Evolutionary conservation across 176 grass and related monocot genomes (phyloP).

Genomic region (Zoysia pacifica): DNA sequence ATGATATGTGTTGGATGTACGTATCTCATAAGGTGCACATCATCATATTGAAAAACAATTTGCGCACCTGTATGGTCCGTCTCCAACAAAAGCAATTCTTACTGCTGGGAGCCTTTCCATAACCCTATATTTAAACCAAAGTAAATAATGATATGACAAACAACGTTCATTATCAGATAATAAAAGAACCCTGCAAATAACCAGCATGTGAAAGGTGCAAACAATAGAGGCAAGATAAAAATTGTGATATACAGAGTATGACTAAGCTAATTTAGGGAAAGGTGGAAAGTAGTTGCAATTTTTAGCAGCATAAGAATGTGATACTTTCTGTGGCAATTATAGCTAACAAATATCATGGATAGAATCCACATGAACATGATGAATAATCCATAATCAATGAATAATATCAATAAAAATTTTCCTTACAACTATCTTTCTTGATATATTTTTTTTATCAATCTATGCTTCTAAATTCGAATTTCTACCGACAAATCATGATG

Average conservation of each 20-base stretch:
- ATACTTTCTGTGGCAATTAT: conserved; percentile 16
- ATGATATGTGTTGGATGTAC: conserved; percentile 15
- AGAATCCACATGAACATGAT: neutral
- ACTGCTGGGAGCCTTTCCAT: conserved; percentile 84
- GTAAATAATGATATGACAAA: conserved; percentile 24
- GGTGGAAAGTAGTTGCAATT: conserved; percentile 8
- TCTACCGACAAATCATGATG: neutral
- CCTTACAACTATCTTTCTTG: conserved; percentile 23
- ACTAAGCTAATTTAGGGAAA: conserved; percentile 18
- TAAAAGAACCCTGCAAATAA: neutral
- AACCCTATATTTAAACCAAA: conserved; percentile 57
- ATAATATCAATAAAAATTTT: neutral
- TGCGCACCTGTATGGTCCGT: conserved; percentile 79
- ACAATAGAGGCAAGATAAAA: conserved; percentile 6
- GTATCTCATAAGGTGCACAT: neutral
- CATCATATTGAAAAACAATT: conserved; percentile 29
- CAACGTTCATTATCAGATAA: conserved; percentile 21
- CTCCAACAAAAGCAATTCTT: conserved; percentile 90
- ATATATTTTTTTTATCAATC: neutral
- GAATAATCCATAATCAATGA: conserved; percentile 18
- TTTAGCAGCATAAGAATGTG: conserved; percentile 22
- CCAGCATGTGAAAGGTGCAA: neutral
- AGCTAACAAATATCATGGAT: conserved; percentile 21
- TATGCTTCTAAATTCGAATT: neutral
- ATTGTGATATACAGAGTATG: neutral